Conservation (phyloP, 768 basidiomycete species). For the Suillus paluster region DNA sequence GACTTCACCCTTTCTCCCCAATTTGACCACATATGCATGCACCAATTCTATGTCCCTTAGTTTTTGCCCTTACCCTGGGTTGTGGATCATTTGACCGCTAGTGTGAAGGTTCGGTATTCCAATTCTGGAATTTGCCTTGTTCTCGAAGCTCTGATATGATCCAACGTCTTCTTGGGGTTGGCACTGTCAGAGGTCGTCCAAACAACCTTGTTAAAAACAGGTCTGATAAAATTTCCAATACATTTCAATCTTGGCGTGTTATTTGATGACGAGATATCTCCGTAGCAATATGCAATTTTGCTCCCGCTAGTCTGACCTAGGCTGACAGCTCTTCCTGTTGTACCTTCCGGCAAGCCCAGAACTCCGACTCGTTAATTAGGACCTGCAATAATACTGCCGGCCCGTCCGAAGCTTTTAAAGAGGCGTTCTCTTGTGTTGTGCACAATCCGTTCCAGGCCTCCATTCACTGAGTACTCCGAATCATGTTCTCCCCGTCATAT, state of each 20-base stretch:
- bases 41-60: neutral
- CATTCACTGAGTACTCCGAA: no score
- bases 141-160: neutral
- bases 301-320: no score
- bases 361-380: neutral
- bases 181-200: neutral
- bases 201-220: conserved; percentile 1
- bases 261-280: neutral
- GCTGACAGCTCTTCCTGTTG: no score
- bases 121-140: neutral
- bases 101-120: neutral
- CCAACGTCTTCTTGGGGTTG: neutral
- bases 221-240: conserved; percentile 5
- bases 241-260: neutral
- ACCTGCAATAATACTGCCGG: no score
- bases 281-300: neutral
- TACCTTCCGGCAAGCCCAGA: neutral
- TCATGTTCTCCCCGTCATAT: conserved; percentile 29
- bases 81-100: neutral
- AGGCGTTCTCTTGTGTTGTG: neutral
- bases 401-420: neutral
- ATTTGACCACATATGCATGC: neutral
- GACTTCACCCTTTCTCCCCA: neutral
- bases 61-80: neutral
- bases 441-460: no score